Percentiles rank a stretch among this genome's conserved stretches.
These are phyloP conservation scores for Penicillium silybi DNA, from an alignment of 495 filamentous ascomycete species.

Conservation along the genomic window DNA sequence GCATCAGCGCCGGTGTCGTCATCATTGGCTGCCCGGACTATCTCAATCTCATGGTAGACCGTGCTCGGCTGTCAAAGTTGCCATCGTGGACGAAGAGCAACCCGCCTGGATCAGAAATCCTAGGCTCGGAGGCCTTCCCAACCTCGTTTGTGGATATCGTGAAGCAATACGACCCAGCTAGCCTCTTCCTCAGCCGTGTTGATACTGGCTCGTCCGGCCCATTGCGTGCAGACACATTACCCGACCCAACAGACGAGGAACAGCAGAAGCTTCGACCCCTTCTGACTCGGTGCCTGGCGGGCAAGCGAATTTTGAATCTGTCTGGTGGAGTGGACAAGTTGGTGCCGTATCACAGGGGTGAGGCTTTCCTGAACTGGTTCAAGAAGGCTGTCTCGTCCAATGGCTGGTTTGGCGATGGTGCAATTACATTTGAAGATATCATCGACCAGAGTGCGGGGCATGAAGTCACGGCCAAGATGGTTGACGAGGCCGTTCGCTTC, in stretches of 20 bases:
- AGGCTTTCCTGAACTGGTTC: slow-evolving; percentile 68
- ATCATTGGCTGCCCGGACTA: slow-evolving; percentile 92
- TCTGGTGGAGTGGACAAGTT: slow-evolving; percentile 76
- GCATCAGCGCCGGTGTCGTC: slow-evolving; percentile 69
- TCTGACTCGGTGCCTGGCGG: slow-evolving; percentile 49
- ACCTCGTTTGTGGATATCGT: slow-evolving; percentile 58
- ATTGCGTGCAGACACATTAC: slow-evolving; percentile 36
- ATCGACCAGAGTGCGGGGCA: slow-evolving; percentile 72
- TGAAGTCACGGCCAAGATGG: slow-evolving; percentile 69
- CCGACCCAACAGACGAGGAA: slow-evolving; percentile 44
- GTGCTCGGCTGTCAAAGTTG: slow-evolving; percentile 69
- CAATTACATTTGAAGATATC: slow-evolving; percentile 63
- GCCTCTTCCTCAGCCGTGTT: slow-evolving; percentile 55
- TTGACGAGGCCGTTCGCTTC: slow-evolving; percentile 63
- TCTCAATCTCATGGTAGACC: slow-evolving; percentile 69
- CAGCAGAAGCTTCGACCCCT: slow-evolving; percentile 36
- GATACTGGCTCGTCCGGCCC: slow-evolving; percentile 24
- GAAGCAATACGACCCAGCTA: slow-evolving; percentile 63
- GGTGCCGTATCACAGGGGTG: slow-evolving; percentile 70
- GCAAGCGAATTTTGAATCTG: slow-evolving; percentile 75
- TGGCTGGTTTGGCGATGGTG: slow-evolving; percentile 56
- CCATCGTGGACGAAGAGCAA: slow-evolving; percentile 52
- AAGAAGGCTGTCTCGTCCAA: slow-evolving; percentile 52
- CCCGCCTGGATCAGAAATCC: slow-evolving; percentile 58
- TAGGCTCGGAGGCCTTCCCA: slow-evolving; percentile 76